These are phyloP conservation scores for Lentinula guzmanii DNA, from an alignment of 768 basidiomycete genomes.

Conservation along the genomic window DNA sequence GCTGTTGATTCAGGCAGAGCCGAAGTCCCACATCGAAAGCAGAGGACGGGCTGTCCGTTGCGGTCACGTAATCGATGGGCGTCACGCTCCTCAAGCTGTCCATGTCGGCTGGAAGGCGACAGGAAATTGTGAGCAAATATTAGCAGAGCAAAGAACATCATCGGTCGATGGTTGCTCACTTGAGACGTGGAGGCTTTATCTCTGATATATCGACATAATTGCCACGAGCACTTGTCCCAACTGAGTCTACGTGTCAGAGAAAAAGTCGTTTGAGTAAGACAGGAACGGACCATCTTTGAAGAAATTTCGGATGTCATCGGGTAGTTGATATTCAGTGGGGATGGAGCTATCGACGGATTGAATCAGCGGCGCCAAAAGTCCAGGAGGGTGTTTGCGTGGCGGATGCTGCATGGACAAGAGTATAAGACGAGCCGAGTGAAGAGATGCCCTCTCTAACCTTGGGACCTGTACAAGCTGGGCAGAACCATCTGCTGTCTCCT, in stretches of 20 bases:
- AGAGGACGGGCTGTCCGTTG: constrained; percentile 78
- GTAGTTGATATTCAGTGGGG: constrained; percentile 81
- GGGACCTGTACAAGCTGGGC: constrained; percentile 61
- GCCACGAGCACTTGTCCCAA: constrained; percentile 72
- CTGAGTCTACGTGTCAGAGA: constrained; percentile 35
- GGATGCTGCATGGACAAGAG: constrained; percentile 44
- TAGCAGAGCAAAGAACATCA: constrained; percentile 6
- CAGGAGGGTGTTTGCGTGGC: constrained; percentile 56
- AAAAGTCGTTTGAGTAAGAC: constrained; percentile 7
- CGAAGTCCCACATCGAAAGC: constrained; percentile 84
- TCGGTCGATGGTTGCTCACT: constrained; percentile 45
- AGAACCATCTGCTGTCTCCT: constrained; percentile 80
- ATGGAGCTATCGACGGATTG: constrained; percentile 61
- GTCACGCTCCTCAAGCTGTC: constrained; percentile 89
- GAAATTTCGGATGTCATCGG: constrained; percentile 73
- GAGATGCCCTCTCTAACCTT: constrained; percentile 37
- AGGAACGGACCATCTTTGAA: constrained; percentile 77
- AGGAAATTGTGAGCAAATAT: constrained; percentile 10
- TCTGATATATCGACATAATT: constrained; percentile 79
- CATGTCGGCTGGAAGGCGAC: constrained; percentile 55
- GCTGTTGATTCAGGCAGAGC: constrained; percentile 55
- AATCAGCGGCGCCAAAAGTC: constrained; percentile 69
- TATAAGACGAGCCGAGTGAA: constrained; percentile 17
- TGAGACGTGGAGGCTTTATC: constrained; percentile 69
- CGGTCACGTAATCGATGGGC: constrained; percentile 81